Evolutionary conservation across 2,329 filamentous ascomycete species (phyloP), one percentile per base, ranked within the genome.

Genomic region (Setomelanomma holmii): DNA sequence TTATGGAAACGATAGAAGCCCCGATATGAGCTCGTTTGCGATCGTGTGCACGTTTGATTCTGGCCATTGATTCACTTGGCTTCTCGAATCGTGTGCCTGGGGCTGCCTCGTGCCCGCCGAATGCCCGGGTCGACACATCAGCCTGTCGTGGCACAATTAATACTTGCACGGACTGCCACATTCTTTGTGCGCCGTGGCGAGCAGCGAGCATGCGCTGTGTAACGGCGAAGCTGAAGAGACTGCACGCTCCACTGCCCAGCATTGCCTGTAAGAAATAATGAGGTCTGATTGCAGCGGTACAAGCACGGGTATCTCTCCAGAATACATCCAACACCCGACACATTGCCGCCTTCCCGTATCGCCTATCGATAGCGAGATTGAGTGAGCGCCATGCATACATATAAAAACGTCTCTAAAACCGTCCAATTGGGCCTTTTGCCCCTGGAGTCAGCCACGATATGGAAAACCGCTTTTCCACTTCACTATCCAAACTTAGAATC

Each of bases 271-370:
- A 43, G 22, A 45, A 45, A 35, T 41, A 12, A 2, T 40, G 30
- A 47, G 47, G 44, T 58, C 50, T 55, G 49, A 50, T 55, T 55
- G 49, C 53, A 51, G 45, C 51, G 41, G 56, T 50, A 61, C 55
- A 65, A 56, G 60, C 63, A 64, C 63, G 66, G 64, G 61, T 69
- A 69, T 70, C 66, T 61, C 54, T 57, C 10, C 10, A 60, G 53
- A 65, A 53, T 45, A 45, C 44, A 47, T 49, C 47, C 38, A 55
- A 53, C 43, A 45, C 44, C 51, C 53, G 41, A 49, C 36, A 27
- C 46, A 40, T 40, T 42, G 19, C 22, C 36, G 34, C 27, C 41
- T 43, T 46, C 22, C 27, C 42, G 17, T 34, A 24, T 20, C n/a
- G 35, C 44, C 44, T 27, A 46, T 46, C 35, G 35, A 46, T 46